These are phyloP conservation scores for Blastobotrys buckinghamii DNA, from an alignment of 1,139 yeast species.

Conservation along the genomic window DNA sequence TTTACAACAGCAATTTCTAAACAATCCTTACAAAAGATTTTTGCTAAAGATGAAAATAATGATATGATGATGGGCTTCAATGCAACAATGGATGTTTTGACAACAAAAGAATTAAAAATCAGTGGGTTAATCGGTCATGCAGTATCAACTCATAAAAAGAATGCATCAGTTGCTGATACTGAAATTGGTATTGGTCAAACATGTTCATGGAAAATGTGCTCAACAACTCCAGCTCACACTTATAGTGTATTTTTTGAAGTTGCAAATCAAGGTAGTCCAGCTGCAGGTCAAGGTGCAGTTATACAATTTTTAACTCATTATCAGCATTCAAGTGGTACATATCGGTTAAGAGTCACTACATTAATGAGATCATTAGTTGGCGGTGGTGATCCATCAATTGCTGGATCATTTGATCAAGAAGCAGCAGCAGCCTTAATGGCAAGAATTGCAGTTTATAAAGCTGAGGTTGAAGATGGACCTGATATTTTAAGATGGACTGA, in stretches of 20 bases:
- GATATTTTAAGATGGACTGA: conserved; percentile 85
- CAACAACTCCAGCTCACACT: conserved; percentile 81
- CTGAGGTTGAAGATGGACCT: conserved; percentile 63
- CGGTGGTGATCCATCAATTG: conserved; percentile 46
- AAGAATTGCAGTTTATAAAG: conserved; percentile 84
- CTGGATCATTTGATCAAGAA: conserved; percentile 88
- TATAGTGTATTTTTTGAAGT: conserved; percentile 89
- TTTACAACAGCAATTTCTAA: conserved; percentile 95
- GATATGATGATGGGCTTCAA: conserved; percentile 69
- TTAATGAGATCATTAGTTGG: conserved; percentile 57
- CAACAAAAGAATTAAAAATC: conserved; percentile 82
- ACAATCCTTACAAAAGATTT: conserved; percentile 84
- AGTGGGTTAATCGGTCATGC: conserved; percentile 96
- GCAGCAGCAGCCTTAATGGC: conserved; percentile 98
- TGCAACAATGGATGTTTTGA: conserved; percentile 69
- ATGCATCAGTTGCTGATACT: conserved; percentile 73
- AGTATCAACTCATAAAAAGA: conserved; percentile 50
- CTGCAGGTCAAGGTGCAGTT: conserved; percentile 68
- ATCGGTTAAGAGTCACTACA: conserved; percentile 88
- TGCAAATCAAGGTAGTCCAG: conserved; percentile 37
- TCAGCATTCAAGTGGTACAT: conserved; percentile 55
- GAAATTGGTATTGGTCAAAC: conserved; percentile 95
- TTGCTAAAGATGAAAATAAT: conserved; percentile 81
- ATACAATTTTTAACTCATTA: conserved; percentile 74
- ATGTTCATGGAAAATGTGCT: conserved; percentile 79